These are phyloP conservation scores for Cunninghamia lanceolata DNA, from an alignment of 75 land plant species.

Conservation along the genomic window DNA sequence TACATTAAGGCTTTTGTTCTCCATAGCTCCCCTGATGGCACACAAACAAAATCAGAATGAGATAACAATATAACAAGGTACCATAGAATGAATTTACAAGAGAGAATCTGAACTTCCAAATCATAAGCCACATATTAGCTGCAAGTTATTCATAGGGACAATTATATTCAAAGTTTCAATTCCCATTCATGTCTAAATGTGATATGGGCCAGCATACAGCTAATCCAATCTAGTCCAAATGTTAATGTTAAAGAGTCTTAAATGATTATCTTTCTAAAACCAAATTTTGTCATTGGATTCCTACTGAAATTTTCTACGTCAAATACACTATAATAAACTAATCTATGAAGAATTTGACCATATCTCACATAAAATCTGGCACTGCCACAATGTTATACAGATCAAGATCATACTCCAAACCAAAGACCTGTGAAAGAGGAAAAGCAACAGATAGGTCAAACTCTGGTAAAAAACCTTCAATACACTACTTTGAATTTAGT, in stretches of 20 bases:
- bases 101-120: not conserved
- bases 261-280: not conserved
- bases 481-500: not conserved
- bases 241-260: not conserved
- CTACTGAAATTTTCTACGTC: not conserved
- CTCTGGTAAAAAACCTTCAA: not conserved
- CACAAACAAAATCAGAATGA: not conserved
- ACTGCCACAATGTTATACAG: slow-evolving; percentile 97
- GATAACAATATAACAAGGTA: not conserved
- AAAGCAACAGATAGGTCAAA: not conserved
- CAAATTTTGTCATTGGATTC: not conserved
- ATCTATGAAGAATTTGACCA: not conserved
- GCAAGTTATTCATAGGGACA: not conserved
- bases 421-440: slow-evolving; percentile 71
- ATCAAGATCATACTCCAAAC: slow-evolving; percentile 96
- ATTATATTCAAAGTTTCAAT: not conserved
- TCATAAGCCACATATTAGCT: not conserved
- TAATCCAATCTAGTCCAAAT: not conserved
- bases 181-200: not conserved
- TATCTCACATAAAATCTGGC: slow-evolving; percentile 90
- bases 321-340: not conserved
- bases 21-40: slow-evolving; percentile 92
- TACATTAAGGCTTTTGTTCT: slow-evolving; percentile 97
- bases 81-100: not conserved
- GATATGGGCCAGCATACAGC: not conserved